These are phyloP conservation scores for Skeletonema potamos DNA, from an alignment of 108 stramenopile genomes.

Conservation along the genomic window DNA sequence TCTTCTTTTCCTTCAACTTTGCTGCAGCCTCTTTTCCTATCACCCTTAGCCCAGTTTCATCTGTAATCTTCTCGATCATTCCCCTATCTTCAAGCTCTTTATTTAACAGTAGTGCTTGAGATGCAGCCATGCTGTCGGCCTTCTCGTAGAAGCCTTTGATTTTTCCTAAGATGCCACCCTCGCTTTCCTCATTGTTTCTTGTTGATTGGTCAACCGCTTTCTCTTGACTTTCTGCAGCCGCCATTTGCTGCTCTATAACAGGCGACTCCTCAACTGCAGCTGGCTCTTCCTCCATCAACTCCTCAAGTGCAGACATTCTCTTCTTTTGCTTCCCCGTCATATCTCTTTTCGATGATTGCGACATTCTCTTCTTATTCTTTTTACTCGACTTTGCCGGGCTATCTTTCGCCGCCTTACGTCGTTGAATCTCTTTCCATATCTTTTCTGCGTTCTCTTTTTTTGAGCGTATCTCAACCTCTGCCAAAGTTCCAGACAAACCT, in stretches of 20 bases:
- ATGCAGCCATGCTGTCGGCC: slow-evolving; percentile 85
- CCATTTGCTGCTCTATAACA: background rate
- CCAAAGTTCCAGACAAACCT: slow-evolving; percentile 59
- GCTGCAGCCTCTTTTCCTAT: slow-evolving; percentile 69
- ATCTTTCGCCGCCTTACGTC: slow-evolving; percentile 38
- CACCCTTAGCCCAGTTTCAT: slow-evolving; percentile 82
- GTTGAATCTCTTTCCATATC: slow-evolving; percentile 78
- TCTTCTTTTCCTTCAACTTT: slow-evolving; percentile 35
- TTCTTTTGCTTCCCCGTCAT: slow-evolving; percentile 66
- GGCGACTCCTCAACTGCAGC: background rate
- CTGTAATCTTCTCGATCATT: slow-evolving; percentile 85
- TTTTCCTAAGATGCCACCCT: slow-evolving; percentile 58
- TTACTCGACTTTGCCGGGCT: background rate
- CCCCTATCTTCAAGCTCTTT: slow-evolving; percentile 87
- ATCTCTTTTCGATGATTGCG: slow-evolving; percentile 48
- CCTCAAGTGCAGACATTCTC: slow-evolving; percentile 66
- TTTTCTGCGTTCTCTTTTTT: slow-evolving; percentile 74
- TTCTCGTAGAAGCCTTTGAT: slow-evolving; percentile 75
- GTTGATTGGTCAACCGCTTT: background rate
- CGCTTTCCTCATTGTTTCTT: slow-evolving; percentile 11
- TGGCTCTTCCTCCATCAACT: slow-evolving; percentile 50
- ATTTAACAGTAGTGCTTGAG: slow-evolving; percentile 81
- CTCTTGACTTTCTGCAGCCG: background rate
- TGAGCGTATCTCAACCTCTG: slow-evolving; percentile 62
- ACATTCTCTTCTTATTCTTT: slow-evolving; percentile 24